Percentiles rank a stretch among this genome's conserved stretches.
These are phyloP conservation scores for Tylopilus sp. DNA, from an alignment of 1,284 basidiomycete species.

Conservation along the genomic window DNA sequence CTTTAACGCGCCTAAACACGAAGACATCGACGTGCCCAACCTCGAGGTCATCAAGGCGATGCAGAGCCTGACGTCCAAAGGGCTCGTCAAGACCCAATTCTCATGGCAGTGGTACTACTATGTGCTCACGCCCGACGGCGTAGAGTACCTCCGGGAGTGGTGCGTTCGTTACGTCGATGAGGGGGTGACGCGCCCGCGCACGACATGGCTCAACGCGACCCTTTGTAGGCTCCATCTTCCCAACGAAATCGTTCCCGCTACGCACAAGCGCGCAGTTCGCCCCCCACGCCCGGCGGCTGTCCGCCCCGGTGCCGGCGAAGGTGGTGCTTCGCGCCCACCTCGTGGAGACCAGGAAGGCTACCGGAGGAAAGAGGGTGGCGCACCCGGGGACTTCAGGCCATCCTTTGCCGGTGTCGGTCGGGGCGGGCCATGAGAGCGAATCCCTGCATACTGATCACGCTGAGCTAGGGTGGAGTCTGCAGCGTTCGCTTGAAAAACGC, in stretches of 20 bases:
- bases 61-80: constrained; percentile 95
- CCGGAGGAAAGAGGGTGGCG: constrained; percentile 80
- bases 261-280: constrained; percentile 90
- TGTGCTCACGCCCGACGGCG: constrained; percentile 89
- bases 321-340: constrained; percentile 82
- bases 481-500: constrained; percentile 32
- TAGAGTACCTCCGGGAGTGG: constrained; percentile 94
- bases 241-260: constrained; percentile 88
- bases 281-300: constrained; percentile 68
- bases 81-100: constrained; percentile 97
- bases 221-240: constrained; percentile 83
- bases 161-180: too few species aligned
- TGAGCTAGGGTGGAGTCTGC: constrained; percentile 7
- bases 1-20: constrained; percentile 95
- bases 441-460: too few species aligned
- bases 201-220: too few species aligned
- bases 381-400: constrained; percentile 79
- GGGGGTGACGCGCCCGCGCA: too few species aligned
- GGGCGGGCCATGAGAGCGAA: constrained; percentile 68
- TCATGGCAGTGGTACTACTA: constrained; percentile 98
- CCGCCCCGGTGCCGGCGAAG: constrained; percentile 61
- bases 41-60: constrained; percentile 99
- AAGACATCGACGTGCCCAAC: constrained; percentile 96
- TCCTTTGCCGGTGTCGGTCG: constrained; percentile 85
- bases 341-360: constrained; percentile 89